Evolutionary conservation across 768 basidiomycete species (phyloP).

Genomic region (Gymnopilus junonius): DNA sequence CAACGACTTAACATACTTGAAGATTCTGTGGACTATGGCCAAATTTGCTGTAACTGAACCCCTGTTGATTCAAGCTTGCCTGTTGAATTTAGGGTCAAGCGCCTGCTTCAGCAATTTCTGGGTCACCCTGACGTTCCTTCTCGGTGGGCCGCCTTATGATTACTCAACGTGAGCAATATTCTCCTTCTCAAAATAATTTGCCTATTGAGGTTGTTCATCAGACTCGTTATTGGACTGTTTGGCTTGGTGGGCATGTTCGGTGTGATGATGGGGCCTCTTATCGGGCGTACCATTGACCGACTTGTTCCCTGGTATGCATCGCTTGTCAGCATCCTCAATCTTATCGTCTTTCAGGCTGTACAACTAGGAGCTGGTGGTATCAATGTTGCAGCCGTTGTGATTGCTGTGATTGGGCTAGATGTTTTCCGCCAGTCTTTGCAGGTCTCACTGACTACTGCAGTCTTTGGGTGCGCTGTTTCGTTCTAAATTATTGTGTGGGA

Average conservation of each 20-base stretch:
- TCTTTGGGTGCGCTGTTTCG: constrained; percentile 50
- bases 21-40: constrained; percentile 77
- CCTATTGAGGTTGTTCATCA: constrained; percentile 19
- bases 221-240: constrained; percentile 69
- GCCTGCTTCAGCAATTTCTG: constrained; percentile 65
- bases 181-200: background rate
- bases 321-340: constrained; percentile 52
- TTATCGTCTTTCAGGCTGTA: constrained; percentile 59
- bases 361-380: constrained; percentile 74
- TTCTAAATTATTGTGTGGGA: constrained; percentile 1
- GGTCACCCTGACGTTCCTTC: constrained; percentile 83
- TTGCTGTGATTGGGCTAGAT: constrained; percentile 75
- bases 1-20: constrained; percentile 60
- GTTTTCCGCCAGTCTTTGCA: constrained; percentile 76
- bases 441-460: constrained; percentile 63
- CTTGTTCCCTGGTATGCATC: constrained; percentile 82
- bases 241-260: constrained; percentile 76
- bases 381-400: constrained; percentile 69
- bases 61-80: constrained; percentile 66
- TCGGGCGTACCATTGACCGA: constrained; percentile 69
- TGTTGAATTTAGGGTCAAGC: constrained; percentile 66
- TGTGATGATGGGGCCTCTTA: constrained; percentile 68
- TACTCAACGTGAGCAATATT: constrained; percentile 63
- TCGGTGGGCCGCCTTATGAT: constrained; percentile 75
- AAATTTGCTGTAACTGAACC: constrained; percentile 81